These are phyloP conservation scores for Amauroascus verrucosus DNA, from an alignment of 2,329 filamentous ascomycete species.

Conservation along the genomic window DNA sequence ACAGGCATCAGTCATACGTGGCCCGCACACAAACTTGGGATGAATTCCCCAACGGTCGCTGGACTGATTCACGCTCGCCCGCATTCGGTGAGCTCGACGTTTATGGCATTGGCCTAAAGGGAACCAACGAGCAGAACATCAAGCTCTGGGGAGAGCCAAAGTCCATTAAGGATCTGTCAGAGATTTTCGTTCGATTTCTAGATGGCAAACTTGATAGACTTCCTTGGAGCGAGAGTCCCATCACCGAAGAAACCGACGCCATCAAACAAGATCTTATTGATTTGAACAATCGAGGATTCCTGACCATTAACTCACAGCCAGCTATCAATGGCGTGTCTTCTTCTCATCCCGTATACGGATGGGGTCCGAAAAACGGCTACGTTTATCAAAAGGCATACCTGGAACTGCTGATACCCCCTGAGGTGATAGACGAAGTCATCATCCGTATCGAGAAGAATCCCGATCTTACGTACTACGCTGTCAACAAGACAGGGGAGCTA, in stretches of 20 bases:
- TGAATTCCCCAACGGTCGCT: conserved; percentile 95
- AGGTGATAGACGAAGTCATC: conserved; percentile 66
- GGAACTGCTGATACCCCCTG: conserved; percentile 76
- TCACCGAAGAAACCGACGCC: conserved; percentile 68
- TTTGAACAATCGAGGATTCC: conserved; percentile 73
- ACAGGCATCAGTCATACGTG: conserved; percentile 91
- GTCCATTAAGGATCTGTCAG: conserved; percentile 66
- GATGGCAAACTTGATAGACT: conserved; percentile 68
- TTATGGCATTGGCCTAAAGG: conserved; percentile 87
- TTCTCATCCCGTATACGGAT: conserved; percentile 75
- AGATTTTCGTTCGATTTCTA: conserved; percentile 78
- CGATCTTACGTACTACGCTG: conserved; percentile 87
- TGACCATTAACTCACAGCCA: conserved; percentile 97
- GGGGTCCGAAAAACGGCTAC: conserved; percentile 90
- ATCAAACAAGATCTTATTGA: conserved; percentile 68
- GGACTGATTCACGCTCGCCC: conserved; percentile 93
- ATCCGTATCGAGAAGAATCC: conserved; percentile 64
- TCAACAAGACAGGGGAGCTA: conserved; percentile 71
- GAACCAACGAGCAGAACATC: conserved; percentile 90
- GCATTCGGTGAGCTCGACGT: conserved; percentile 92
- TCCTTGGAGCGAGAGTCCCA: conserved; percentile 87
- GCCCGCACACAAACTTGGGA: conserved; percentile 97
- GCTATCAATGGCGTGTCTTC: conserved; percentile 87
- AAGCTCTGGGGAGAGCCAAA: conserved; percentile 86
- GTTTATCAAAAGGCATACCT: conserved; percentile 98